Base-by-base conservation (phyloP, 352 stramenopile species). In the Peronospora destructor region DNA sequence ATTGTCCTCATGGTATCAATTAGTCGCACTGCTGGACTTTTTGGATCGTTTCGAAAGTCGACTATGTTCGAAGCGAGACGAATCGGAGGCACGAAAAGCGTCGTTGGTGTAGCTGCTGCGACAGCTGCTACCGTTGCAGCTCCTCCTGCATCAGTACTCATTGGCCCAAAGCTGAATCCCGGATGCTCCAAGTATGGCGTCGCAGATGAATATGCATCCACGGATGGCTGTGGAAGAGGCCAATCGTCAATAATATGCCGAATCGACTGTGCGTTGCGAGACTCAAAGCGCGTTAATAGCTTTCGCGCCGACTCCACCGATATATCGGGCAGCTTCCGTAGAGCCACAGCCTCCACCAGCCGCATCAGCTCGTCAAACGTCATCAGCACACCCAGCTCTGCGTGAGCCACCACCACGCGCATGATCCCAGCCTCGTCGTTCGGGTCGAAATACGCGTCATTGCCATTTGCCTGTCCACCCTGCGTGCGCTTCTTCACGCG, bases 331-430 rank as follows among this genome's bases (percentile, higher is more conserved):
- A 87, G 38, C 28, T 87, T 87, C 8, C 68, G 68, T 17, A 84
- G 45, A 16, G 72, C 72, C 0, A 66, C 46, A 6, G 72, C 67
- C 38, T 82, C 68, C 17, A 86, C 59, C 10, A 86, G 60, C 17
- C 71, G 58, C 54, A 80, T 75, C 25, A 86, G 45, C 49, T 86
- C 75, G 3, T 76, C 71, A 42, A 81, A 84, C n/a, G 65, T 77
- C 75, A 86, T 84, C 23, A 81, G 41, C 21, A 86, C 72, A 16
- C 75, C 75, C 30, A 86, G 26, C 38, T 86, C 71, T 3, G 72
- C 72, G 21, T 65, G 71, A 40, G 72, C 72, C 10, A 76, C 56
- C 0, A 86, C 62, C 6, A 86, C 71, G 13, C 70, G 68, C 49
- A 83, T 64, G 39, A 86, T 75, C 0, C 72, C 72, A 10, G 64